phyloP scores from a whole-genome alignment of 73 alveolate species.

The Paramecium octaurelia region DNA sequence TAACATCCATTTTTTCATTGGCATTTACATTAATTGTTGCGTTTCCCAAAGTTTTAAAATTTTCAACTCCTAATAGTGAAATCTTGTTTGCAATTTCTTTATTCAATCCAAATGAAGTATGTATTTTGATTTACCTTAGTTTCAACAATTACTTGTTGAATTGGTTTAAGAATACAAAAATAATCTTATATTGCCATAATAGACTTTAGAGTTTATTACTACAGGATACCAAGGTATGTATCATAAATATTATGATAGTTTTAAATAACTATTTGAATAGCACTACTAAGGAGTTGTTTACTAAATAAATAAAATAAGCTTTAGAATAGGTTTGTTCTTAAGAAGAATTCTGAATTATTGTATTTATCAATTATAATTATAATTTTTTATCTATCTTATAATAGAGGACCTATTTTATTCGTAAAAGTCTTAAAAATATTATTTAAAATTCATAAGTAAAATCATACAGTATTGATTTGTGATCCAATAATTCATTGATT shows the following conservation, averaged over 20 bases:
- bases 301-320: not conserved
- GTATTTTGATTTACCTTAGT: not conserved
- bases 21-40: not conserved
- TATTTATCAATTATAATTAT: not conserved
- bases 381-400: not conserved
- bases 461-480: no score
- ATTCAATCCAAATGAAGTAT: conserved; percentile 2
- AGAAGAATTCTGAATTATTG: not conserved
- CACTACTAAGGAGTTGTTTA: not conserved
- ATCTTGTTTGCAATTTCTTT: not conserved
- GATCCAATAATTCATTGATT: not conserved
- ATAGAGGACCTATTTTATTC: not conserved
- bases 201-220: not conserved
- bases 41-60: not conserved
- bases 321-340: not conserved
- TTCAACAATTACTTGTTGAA: not conserved
- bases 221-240: not conserved
- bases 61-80: not conserved
- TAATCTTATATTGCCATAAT: not conserved
- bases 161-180: not conserved
- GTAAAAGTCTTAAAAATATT: not conserved
- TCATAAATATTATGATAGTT: not conserved
- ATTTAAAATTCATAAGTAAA: not conserved
- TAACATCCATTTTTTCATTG: not conserved
- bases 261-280: not conserved